These are phyloP conservation scores for Sporothrix humicola DNA, from an alignment of 2,329 filamentous ascomycete species.

Conservation along the genomic window DNA sequence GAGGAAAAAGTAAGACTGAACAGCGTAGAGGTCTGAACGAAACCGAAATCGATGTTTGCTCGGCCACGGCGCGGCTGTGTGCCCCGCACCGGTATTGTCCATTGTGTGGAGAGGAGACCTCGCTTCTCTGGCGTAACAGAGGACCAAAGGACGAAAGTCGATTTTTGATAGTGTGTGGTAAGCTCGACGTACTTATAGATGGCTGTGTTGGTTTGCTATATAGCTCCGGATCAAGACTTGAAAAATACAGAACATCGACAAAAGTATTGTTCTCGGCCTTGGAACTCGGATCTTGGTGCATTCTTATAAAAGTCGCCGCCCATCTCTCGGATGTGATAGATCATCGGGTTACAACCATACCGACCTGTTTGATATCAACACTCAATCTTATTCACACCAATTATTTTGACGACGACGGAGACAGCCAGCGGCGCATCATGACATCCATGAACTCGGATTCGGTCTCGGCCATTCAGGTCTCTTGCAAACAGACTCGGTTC, in stretches of 20 bases:
- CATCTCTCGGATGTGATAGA: too few relatives aligned
- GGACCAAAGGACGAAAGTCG: background rate
- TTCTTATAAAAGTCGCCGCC: background rate
- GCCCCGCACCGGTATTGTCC: background rate
- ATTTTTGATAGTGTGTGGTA: background rate
- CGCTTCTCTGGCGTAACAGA: background rate
- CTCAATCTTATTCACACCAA: background rate
- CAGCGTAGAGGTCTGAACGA: background rate
- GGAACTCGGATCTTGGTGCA: background rate
- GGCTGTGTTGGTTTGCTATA: background rate
- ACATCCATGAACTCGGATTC: slow-evolving; percentile 54
- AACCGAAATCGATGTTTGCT: background rate
- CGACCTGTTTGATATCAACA: background rate
- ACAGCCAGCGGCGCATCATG: slow-evolving; percentile 11
- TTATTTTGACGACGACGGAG: background rate
- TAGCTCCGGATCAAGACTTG: background rate
- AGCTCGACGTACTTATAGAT: background rate
- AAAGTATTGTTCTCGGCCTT: background rate
- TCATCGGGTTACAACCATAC: too few relatives aligned
- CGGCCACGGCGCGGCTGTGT: background rate
- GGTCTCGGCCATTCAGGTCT: slow-evolving; percentile 62
- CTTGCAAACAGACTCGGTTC: slow-evolving; percentile 71
- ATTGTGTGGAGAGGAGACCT: background rate
- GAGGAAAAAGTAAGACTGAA: background rate
- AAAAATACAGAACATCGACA: background rate